Percentiles rank a stretch among this genome's conserved stretches.
phyloP scores from a whole-genome alignment of 1,139 yeast species.

The Zhuliangozyma parablackwelliae region DNA sequence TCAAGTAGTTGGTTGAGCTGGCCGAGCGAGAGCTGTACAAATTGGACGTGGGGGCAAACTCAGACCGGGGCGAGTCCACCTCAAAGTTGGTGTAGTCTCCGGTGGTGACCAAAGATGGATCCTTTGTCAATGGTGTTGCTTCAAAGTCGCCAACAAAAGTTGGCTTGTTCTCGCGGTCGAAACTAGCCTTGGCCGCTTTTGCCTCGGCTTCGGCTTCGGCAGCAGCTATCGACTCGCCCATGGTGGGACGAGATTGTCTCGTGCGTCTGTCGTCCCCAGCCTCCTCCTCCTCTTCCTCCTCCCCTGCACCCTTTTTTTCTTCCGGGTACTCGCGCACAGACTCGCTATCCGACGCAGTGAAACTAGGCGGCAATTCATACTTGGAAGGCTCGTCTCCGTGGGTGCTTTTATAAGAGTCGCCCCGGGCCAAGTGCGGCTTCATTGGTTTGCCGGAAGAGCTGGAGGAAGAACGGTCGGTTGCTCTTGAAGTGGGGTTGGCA shows the following conservation, averaged over 20 bases:
- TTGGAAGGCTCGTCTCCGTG: slow-evolving; percentile 36
- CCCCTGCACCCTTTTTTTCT: background rate
- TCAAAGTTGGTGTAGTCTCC: slow-evolving; percentile 49
- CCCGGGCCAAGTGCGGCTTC: slow-evolving; percentile 60
- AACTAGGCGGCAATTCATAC: slow-evolving; percentile 44
- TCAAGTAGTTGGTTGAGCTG: slow-evolving; percentile 46
- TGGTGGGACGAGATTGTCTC: slow-evolving; percentile 43
- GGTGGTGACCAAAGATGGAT: slow-evolving; percentile 43
- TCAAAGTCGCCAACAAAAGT: slow-evolving; percentile 7
- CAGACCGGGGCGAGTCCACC: slow-evolving; percentile 31
- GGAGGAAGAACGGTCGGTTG: slow-evolving; percentile 22
- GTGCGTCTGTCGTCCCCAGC: slow-evolving; percentile 34
- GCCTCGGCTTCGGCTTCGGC: slow-evolving; percentile 25
- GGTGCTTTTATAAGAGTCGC: slow-evolving; percentile 58
- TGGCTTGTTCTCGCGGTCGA: slow-evolving; percentile 1
- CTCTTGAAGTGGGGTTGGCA: slow-evolving; percentile 22
- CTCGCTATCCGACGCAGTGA: slow-evolving; percentile 13
- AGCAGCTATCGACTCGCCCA: slow-evolving; percentile 49
- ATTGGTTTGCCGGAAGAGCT: slow-evolving; percentile 10
- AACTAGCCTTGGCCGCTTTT: background rate
- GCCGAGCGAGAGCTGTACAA: slow-evolving; percentile 28
- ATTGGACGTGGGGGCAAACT: slow-evolving; percentile 14
- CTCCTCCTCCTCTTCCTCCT: slow-evolving; percentile 20
- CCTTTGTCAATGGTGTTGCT: slow-evolving; percentile 21
- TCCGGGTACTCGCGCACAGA: slow-evolving; percentile 7